Conservation (phyloP, 306 rosid genomes). For the Acmispon strigosus region DNA sequence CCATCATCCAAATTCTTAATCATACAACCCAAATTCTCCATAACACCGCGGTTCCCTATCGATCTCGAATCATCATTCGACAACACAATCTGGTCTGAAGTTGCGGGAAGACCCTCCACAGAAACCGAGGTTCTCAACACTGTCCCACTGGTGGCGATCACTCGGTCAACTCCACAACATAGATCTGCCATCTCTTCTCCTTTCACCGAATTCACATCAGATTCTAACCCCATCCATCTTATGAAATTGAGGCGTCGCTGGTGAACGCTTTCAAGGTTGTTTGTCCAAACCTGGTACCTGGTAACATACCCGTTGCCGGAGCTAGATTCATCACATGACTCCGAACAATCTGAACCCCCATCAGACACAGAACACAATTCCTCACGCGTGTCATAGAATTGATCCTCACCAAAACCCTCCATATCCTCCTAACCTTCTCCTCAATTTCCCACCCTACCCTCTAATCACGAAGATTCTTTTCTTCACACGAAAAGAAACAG, state of each 20-base stretch:
- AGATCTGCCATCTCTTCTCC: slow-evolving; percentile 28
- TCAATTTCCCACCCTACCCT: background rate
- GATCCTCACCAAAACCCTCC: slow-evolving; percentile 27
- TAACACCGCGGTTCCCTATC: slow-evolving; percentile 23
- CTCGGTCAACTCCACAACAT: slow-evolving; percentile 33
- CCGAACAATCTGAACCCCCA: slow-evolving; percentile 42
- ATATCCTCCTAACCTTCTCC: background rate
- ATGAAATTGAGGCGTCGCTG: slow-evolving; percentile 55
- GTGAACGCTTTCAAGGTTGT: slow-evolving; percentile 43
- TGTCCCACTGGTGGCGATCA: slow-evolving; percentile 35
- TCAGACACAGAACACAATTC: slow-evolving; percentile 66
- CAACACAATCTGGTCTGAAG: slow-evolving; percentile 28
- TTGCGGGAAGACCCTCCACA: slow-evolving; percentile 33
- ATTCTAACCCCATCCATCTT: slow-evolving; percentile 55
- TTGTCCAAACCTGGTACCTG: slow-evolving; percentile 38
- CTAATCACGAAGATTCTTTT: slow-evolving; percentile 13
- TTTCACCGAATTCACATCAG: slow-evolving; percentile 19
- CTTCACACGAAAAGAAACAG: slow-evolving; percentile 2
- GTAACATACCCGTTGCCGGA: slow-evolving; percentile 17
- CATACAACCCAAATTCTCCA: slow-evolving; percentile 30
- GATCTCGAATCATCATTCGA: slow-evolving; percentile 30
- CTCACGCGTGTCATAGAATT: slow-evolving; percentile 66
- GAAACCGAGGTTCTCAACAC: slow-evolving; percentile 38
- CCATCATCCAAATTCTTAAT: slow-evolving; percentile 51
- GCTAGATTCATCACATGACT: slow-evolving; percentile 30